These are phyloP conservation scores for Coemansia sp. DNA, from an alignment of 192 early-diverging fungal species.

Conservation along the genomic window DNA sequence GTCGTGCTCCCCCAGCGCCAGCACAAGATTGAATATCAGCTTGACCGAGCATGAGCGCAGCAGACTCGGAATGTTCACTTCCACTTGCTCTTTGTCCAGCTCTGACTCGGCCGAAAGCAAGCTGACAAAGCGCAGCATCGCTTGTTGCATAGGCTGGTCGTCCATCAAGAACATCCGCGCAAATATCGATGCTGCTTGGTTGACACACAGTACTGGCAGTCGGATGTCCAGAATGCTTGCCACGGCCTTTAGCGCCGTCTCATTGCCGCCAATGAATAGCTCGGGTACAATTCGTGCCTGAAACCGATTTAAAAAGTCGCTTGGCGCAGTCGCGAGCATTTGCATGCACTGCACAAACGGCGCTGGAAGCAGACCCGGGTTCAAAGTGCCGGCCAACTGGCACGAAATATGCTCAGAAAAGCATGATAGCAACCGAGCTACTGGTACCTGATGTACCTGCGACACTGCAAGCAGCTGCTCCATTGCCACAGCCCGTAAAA, in stretches of 20 bases:
- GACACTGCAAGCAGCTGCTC: constrained; percentile 45
- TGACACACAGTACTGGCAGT: constrained; percentile 51
- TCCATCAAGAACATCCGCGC: constrained; percentile 54
- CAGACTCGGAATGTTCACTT: constrained; percentile 51
- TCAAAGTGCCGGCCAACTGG: constrained; percentile 25
- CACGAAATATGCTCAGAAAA: constrained; percentile 32
- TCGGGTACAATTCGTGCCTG: constrained; percentile 38
- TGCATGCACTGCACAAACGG: constrained; percentile 43
- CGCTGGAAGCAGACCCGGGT: constrained; percentile 10
- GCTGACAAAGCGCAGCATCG: constrained; percentile 41
- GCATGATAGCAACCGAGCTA: constrained; percentile 24
- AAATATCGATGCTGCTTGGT: constrained; percentile 48
- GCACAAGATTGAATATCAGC: constrained; percentile 49
- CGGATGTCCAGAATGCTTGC: constrained; percentile 34
- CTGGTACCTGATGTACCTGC: constrained; percentile 25
- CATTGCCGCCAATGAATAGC: constrained; percentile 30
- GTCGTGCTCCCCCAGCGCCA: constrained; percentile 45
- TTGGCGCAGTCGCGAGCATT: constrained; percentile 28
- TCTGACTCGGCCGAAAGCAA: constrained; percentile 43
- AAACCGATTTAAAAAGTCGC: constrained; percentile 26
- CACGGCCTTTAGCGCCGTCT: constrained; percentile 26
- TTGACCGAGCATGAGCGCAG: constrained; percentile 51
- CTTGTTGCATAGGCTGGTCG: constrained; percentile 55
- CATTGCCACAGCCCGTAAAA: constrained; percentile 52
- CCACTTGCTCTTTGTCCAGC: constrained; percentile 27